Percentiles rank a stretch among this genome's conserved stretches.
Evolutionary conservation across 2,329 filamentous ascomycete species (phyloP).

Genomic region (Pezizomycotina sp.): DNA sequence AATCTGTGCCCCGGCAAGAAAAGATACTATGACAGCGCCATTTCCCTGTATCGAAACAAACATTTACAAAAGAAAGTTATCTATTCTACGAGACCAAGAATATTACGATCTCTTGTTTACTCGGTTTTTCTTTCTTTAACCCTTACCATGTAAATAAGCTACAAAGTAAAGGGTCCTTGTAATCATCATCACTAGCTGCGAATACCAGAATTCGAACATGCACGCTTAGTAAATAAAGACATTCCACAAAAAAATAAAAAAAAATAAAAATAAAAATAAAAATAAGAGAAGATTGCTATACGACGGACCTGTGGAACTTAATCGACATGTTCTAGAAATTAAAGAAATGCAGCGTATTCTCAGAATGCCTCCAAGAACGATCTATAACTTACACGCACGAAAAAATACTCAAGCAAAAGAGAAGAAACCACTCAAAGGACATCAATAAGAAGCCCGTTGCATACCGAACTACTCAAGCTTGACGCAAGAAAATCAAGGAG

Average conservation of each 20-base stretch:
- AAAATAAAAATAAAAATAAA: neutral
- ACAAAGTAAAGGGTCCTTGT: neutral
- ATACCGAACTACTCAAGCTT: too few relatives aligned
- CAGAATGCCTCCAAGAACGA: too few relatives aligned
- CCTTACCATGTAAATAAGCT: conserved; percentile 1
- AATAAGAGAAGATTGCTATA: too few relatives aligned
- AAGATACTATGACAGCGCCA: conserved; percentile 5
- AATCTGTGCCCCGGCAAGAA: conserved; percentile 1
- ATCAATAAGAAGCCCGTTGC: too few relatives aligned
- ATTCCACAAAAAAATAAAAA: neutral
- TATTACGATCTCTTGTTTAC: conserved; percentile 20
- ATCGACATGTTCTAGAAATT: too few relatives aligned
- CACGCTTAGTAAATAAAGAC: neutral
- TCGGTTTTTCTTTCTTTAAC: conserved; percentile 28
- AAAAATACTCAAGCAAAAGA: too few relatives aligned
- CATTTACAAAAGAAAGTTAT: conserved; percentile 4
- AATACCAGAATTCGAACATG: conserved; percentile 1
- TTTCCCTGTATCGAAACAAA: conserved; percentile 2
- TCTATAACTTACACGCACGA: too few relatives aligned
- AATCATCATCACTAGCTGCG: neutral
- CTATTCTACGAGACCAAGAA: conserved; percentile 11
- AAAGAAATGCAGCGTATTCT: too few relatives aligned
- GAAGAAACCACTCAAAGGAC: too few relatives aligned
- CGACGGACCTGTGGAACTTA: too few relatives aligned
- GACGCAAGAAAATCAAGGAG: too few relatives aligned